A percentile compares a stretch with the other conserved stretches of the same genome.
Evolutionary conservation across 2,329 filamentous ascomycete genomes (phyloP).

Genomic region (Cladosporium sp.): DNA sequence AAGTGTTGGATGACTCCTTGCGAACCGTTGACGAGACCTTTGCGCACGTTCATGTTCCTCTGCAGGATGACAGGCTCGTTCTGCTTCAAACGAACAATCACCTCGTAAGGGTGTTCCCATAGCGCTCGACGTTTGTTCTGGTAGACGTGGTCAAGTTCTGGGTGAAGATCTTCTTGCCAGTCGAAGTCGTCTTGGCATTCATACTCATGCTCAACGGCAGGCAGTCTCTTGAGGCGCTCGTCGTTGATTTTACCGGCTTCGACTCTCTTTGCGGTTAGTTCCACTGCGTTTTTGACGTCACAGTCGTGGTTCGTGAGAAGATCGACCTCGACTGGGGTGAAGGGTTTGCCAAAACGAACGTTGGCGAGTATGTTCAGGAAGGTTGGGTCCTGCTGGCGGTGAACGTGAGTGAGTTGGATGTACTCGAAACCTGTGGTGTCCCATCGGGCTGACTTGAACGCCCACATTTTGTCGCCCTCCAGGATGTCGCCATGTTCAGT

Average conservation of each 20-base stretch:
- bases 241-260: neutral
- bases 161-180: neutral
- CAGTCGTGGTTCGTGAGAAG: neutral
- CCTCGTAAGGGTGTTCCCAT: constrained; percentile 44
- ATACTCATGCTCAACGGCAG: neutral
- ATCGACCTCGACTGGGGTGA: neutral
- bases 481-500: constrained; percentile 14
- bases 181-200: constrained; percentile 17
- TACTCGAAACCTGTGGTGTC: constrained; percentile 44
- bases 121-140: neutral
- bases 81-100: constrained; percentile 44
- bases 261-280: neutral
- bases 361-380: neutral
- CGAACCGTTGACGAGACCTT: constrained; percentile 43
- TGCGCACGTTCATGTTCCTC: constrained; percentile 43
- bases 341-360: neutral
- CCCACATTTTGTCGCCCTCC: constrained; percentile 51
- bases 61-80: constrained; percentile 52
- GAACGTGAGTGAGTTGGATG: constrained; percentile 50
- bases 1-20: constrained; percentile 44
- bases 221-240: neutral
- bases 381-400: neutral
- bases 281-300: neutral
- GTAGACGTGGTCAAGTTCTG: neutral
- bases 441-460: constrained; percentile 49